Evolutionary conservation across 768 basidiomycete genomes (phyloP), one percentile per base, ranked within the genome.

Genomic region (Lentinula raphanica): DNA sequence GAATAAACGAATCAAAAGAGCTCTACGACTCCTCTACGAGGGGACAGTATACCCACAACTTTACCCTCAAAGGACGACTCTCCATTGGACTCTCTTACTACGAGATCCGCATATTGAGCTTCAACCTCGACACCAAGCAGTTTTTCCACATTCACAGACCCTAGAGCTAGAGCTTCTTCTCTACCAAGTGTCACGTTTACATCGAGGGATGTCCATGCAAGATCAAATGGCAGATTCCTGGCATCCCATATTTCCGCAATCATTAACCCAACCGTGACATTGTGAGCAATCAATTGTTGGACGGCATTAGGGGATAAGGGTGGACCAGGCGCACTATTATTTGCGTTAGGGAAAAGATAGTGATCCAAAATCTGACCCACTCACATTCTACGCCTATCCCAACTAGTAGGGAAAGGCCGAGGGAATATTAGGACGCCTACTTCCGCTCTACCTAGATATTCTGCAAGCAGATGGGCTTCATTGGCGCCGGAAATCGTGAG

Each of bases 181-280:
- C 71, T 73, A 25, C 74, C 69, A 12, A 83, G 65, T 12, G 64
- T 64, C 6, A 74, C 73, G 2, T 73, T 74, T 23, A 72, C 67
- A 64, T 78, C 78, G 23, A 80, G 73, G 0, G 78, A 74, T 44
- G 77, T 73, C 93, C 94, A 95, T 42, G 83, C 89, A 29, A 84
- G 71, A 62, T 96, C 92, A 62, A 93, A 90, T 15, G 88, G 82
- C 9, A 88, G 78, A 66, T 88, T 92, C 25, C 90, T 82, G 6
- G 88, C 86, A 27, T 79, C 76, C 87, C 87, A 92, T 39, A 80
- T 80, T 60, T 85, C 83, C 45, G 78, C 70, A 46, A 79, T 71
- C 25, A 87, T 88, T 48, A 92, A 66, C 7, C 83, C 90, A 31
- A 92, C 85, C 5, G 82, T 83, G 15, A 97, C 89, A 27, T 85